Conservation (phyloP, 2,329 filamentous ascomycete species). For the Claviceps africana region DNA sequence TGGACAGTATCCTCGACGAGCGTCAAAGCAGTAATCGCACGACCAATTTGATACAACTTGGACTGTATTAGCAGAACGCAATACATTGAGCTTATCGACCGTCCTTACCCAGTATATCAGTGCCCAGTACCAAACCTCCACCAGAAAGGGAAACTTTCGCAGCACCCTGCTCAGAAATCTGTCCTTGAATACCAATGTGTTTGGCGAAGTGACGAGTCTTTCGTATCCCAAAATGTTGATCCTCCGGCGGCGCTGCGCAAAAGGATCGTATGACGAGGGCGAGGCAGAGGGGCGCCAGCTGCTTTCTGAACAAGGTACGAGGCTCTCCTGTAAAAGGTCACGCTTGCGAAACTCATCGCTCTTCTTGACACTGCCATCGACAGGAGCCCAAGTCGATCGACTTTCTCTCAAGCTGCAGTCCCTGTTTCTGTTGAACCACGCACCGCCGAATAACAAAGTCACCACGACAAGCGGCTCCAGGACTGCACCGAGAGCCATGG, state of each 20-base stretch:
- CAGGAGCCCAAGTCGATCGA: constrained; percentile 10
- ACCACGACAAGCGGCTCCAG: constrained; percentile 29
- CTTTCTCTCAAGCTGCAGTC: constrained; percentile 19
- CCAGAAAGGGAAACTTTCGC: constrained; percentile 54
- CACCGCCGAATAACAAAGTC: constrained; percentile 28
- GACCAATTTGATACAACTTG: constrained; percentile 60
- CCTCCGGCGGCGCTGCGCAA: constrained; percentile 19
- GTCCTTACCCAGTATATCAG: constrained; percentile 8
- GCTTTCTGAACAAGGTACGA: constrained; percentile 7
- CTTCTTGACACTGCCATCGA: constrained; percentile 13
- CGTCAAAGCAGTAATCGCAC: constrained; percentile 56
- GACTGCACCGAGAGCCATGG: constrained; percentile 27
- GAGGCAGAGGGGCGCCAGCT: constrained; percentile 13
- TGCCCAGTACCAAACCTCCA: constrained; percentile 63
- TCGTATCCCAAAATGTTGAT: constrained; percentile 19
- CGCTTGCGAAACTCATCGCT: constrained; percentile 16
- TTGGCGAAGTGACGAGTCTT: constrained; percentile 18
- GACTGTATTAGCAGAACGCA: neutral
- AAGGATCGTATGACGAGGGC: constrained; percentile 16
- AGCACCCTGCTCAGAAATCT: constrained; percentile 50
- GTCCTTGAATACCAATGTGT: constrained; percentile 45
- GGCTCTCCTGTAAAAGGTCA: constrained; percentile 13
- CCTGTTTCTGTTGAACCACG: constrained; percentile 29
- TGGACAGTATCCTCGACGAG: constrained; percentile 54
- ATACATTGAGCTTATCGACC: neutral